Base-by-base conservation (phyloP, 768 basidiomycete genomes). In the Zangia roseola region DNA sequence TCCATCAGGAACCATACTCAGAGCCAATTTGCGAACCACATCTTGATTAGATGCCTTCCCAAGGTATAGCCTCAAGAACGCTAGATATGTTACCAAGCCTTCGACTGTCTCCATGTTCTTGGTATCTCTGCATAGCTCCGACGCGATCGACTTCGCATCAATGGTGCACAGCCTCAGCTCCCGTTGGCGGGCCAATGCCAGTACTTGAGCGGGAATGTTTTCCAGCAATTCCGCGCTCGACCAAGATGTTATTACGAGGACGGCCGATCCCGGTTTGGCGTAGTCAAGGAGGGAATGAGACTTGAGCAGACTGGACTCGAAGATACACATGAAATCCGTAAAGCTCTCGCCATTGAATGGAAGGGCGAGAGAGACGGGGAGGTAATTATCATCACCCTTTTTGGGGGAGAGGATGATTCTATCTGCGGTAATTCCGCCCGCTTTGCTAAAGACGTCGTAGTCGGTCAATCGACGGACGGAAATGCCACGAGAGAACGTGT, bases 41-140 rank as follows among this genome's bases (percentile, higher is more conserved):
- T 67, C 63, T 61, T 85, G 78, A 20, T 71, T 77, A 7, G 83
- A 84, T n/a, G 72, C 69, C 42, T 74, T 69, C 24, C 87, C 89
- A 34, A 92, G 72, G 69, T 88, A 98, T 26, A 98, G 74, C 45
- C 91, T 78, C 61, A 97, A 69, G 75, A 97, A 91, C 1, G 88
- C 86, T 24, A 94, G 74, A 57, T 90, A 81, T 36, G 83, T 78
- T 30, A 90, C 61, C 52, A 89, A 67, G 53, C 72, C 75, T 58
- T 87, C 77, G 7, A 80, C 57, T 2, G 73, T 69, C 35, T 77
- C 74, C 47, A 69, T 69, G 9, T 63, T 52, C 5, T 68, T 50
- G 13, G 67, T 63, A n/a, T 66, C 60, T 10, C 63, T 60, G 36
- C 20, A 45, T 28, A 56, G 40, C 24, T 56, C 54, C 19, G 71